Evolutionary conservation across 306 rosid genomes (phyloP), one percentile per base, ranked within the genome.

Genomic region (Sphenostylis stenocarpa): DNA sequence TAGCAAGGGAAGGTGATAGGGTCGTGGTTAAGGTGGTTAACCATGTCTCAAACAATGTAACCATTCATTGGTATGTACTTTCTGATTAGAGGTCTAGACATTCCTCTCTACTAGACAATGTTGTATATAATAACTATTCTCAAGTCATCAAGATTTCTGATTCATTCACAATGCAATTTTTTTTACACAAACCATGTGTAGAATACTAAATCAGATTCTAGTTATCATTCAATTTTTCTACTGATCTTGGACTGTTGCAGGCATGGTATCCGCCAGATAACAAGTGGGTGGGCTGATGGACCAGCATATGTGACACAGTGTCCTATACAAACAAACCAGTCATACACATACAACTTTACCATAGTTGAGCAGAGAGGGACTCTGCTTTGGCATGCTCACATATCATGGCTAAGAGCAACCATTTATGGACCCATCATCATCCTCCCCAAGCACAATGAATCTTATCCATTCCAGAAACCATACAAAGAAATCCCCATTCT

Each of bases 301-400:
- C 98, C 98, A 6, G 87, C 94, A 1, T 94, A 94, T 67, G 67
- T 94, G 0, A 94, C 98, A n/a, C 97, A 94, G 31, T 94, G 98
- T 56, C 97, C 97, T 0, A 91, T 91, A 67, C 97, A 90, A 26
- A 83, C 80, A 4, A 90, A 91, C 1, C 92, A 88, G 39, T 9
- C 89, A 6, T 91, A 76, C 84, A 84, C 81, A 9, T 90, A 94
- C 82, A 94, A 94, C 73, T 91, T 94, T 86, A 91, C 91, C 24
- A 75, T 94, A 16, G 75, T 69, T 3, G 97, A 91, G 1, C 97
- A 94, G 67, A 90, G 90, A 79, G 98, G 98, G 23, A 93, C 97
- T 41, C 77, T 93, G 5, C 78, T 90, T 6, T 93, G 93, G 93
- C 98, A 93, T 79, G 98, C 92, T 66, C 98, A 93, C 70, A 71